These are phyloP conservation scores for Calonectria ilicicola DNA, from an alignment of 2,329 filamentous ascomycete species.

Conservation along the genomic window DNA sequence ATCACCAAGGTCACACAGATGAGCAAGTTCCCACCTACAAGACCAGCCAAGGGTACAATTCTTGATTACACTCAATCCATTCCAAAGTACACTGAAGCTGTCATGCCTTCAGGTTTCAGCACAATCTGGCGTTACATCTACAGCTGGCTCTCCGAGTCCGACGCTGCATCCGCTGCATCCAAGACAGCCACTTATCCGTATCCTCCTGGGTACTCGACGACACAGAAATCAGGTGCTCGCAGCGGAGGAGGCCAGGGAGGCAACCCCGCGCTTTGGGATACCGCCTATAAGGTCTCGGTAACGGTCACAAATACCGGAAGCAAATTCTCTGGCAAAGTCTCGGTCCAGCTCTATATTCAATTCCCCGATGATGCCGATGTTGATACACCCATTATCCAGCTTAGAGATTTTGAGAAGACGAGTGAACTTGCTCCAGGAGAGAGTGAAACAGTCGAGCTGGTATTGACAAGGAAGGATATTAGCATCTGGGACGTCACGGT, in stretches of 20 bases:
- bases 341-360: conserved; percentile 60
- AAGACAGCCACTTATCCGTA: conserved; percentile 65
- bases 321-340: conserved; percentile 56
- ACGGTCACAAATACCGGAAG: conserved; percentile 66
- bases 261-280: conserved; percentile 73
- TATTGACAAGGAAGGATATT: conserved; percentile 74
- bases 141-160: conserved; percentile 67
- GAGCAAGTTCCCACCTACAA: conserved; percentile 47
- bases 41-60: conserved; percentile 51
- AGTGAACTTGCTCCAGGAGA: conserved; percentile 64
- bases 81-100: conserved; percentile 64
- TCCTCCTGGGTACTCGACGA: conserved; percentile 72
- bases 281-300: conserved; percentile 56
- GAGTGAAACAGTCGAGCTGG: conserved; percentile 65
- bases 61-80: conserved; percentile 62
- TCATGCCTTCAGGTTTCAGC: conserved; percentile 70
- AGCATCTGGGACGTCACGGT: conserved; percentile 77
- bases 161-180: conserved; percentile 55
- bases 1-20: conserved; percentile 62
- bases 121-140: conserved; percentile 76
- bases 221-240: conserved; percentile 54
- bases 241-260: conserved; percentile 78
- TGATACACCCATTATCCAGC: conserved; percentile 76
- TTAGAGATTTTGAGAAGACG: conserved; percentile 81
- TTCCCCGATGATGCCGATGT: conserved; percentile 52